Base-by-base conservation (phyloP, 768 basidiomycete species). In the Tulasnella sp. region DNA sequence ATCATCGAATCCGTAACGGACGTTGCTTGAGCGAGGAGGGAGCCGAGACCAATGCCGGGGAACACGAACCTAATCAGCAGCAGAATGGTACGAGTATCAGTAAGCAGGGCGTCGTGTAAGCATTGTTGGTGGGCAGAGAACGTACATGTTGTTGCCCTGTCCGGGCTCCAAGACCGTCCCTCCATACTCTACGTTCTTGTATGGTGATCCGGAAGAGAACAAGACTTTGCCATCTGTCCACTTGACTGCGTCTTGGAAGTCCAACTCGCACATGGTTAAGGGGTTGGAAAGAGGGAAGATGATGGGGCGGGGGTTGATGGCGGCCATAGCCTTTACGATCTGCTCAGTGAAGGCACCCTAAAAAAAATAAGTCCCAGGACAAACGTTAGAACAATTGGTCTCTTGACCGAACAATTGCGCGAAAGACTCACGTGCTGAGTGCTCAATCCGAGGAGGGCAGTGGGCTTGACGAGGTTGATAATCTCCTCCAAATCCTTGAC, bases 121-220 rank as follows among this genome's bases (percentile, higher is more conserved):
- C 31, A 3, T 22, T 19, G 15, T 66, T 71, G 15, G 43, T 80
- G 81, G 80, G 50, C 82, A 82, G 76, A 85, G 85, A 66, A 86
- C 85, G 69, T 86, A 87, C 88, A 92, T 92, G 71, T 94, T 97
- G 70, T 94, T 96, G 25, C 92, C 92, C 72, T 96, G 93, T 22
- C 89, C 88, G 1, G 92, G 83, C 63, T 84, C 82, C 63, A 84
- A 73, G 31, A 64, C 75, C 54, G 72, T 74, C 29, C 81, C 82
- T 34, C 76, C 70, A 71, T 75, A 84, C 58, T 71, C 65, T 63
- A 83, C 75, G 48, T 78, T 74, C 12, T 80, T 78, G 79, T 92
- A 96, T 2, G 92, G 92, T 30, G 85, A 87, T 2, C 92, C 92
- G 42, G 82, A 84, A 0, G 93, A 92, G 67, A 92, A 96, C 59